Evolutionary conservation across 345 rosid genomes (phyloP).

Genomic region (Rhodamnia rubescens): DNA sequence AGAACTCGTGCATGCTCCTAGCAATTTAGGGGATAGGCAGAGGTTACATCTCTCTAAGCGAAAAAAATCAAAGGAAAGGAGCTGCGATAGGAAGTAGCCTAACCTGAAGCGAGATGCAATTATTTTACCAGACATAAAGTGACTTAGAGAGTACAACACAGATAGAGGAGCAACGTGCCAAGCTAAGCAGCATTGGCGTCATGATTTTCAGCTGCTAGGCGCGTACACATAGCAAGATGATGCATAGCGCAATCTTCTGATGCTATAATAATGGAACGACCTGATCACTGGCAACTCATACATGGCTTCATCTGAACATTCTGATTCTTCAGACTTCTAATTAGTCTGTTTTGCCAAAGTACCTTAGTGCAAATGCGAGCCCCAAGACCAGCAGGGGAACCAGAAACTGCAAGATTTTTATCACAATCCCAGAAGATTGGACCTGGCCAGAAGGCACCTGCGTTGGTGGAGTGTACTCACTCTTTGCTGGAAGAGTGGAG

Average conservation of each 20-base stretch:
- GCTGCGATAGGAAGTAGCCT: neutral
- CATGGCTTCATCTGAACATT: neutral
- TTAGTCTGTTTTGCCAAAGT: slow-evolving; percentile 26
- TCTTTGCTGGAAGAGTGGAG: slow-evolving; percentile 32
- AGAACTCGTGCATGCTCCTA: neutral
- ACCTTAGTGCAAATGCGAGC: slow-evolving; percentile 43
- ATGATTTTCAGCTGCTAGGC: neutral
- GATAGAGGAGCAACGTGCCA: neutral
- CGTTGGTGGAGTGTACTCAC: slow-evolving; percentile 19
- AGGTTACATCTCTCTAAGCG: neutral
- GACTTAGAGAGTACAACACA: neutral
- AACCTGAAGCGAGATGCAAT: neutral
- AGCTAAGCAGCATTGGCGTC: neutral
- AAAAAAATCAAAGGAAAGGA: neutral
- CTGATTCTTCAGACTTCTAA: neutral
- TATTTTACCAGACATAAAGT: neutral
- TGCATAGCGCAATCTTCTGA: neutral
- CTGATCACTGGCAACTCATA: neutral
- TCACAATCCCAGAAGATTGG: slow-evolving; percentile 12
- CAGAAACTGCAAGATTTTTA: slow-evolving; percentile 37
- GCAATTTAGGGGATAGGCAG: neutral
- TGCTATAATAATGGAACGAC: neutral
- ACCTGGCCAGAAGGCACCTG: neutral
- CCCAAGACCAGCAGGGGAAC: slow-evolving; percentile 60
- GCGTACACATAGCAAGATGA: neutral